Evolutionary conservation across 139 green algal species (phyloP).

Genomic region (Pseudopediastrum boryanum): DNA sequence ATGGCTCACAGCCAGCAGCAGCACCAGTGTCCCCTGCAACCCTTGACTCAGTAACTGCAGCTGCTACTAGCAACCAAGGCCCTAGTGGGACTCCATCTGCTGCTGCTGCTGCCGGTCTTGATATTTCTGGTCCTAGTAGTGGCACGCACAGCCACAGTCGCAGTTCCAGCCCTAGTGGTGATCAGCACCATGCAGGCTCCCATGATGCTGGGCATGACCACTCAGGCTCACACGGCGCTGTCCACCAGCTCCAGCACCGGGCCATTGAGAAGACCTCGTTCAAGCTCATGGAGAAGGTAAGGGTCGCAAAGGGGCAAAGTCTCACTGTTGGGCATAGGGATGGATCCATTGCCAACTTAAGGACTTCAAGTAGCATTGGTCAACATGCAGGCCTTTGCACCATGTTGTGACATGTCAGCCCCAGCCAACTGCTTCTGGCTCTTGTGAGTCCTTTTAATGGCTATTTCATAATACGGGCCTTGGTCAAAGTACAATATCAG

Average conservation of each 20-base stretch:
- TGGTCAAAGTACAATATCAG: neutral
- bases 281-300: conserved; percentile 51
- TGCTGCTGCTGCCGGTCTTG: no score
- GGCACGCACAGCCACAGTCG: no score
- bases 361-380: neutral
- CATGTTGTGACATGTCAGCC: neutral
- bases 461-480: no score
- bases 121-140: no score
- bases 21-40: no score
- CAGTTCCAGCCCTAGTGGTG: no score
- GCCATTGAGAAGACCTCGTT: conserved; percentile 52
- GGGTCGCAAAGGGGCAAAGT: neutral
- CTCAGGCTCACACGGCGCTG: conserved; percentile 40
- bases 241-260: conserved; percentile 51
- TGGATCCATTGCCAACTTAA: neutral
- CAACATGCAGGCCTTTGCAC: neutral
- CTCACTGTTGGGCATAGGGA: neutral
- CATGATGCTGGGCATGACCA: no score
- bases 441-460: neutral
- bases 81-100: no score
- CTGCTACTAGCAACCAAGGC: no score
- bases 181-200: no score
- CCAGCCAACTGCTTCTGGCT: neutral
- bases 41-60: no score
- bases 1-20: no score